Percentiles rank a stretch among this genome's conserved stretches.
These are phyloP conservation scores for Sisymbrium irio DNA, from an alignment of 345 rosid species.

Conservation along the genomic window DNA sequence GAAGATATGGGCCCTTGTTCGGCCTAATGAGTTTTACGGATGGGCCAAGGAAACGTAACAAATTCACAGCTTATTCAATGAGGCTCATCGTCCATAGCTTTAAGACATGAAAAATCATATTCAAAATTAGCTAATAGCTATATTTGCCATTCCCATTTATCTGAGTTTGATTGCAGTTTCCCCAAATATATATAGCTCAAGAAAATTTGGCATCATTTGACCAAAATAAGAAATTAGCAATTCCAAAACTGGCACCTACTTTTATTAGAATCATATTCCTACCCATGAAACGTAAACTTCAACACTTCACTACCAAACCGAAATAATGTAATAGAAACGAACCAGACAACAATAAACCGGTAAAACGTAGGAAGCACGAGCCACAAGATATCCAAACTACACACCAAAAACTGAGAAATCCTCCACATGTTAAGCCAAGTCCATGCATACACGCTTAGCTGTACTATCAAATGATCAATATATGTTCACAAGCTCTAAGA, in stretches of 20 bases:
- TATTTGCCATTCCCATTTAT: background rate
- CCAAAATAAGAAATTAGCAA: background rate
- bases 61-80: too few relatives aligned
- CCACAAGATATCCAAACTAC: background rate
- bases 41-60: too few relatives aligned
- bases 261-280: background rate
- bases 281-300: background rate
- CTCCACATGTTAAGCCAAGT: background rate
- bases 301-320: background rate
- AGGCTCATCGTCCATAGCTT: too few relatives aligned
- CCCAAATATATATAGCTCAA: background rate
- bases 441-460: background rate
- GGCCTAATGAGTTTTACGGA: background rate
- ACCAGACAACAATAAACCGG: background rate
- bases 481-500: background rate
- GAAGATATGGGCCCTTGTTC: slow-evolving; percentile 7
- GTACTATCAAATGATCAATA: background rate
- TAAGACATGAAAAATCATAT: too few relatives aligned
- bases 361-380: too few relatives aligned
- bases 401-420: background rate
- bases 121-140: too few relatives aligned
- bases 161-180: background rate
- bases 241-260: background rate
- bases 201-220: background rate
- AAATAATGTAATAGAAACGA: background rate